Base-by-base conservation (phyloP, 495 filamentous ascomycete species). In the Neurospora sp. region DNA sequence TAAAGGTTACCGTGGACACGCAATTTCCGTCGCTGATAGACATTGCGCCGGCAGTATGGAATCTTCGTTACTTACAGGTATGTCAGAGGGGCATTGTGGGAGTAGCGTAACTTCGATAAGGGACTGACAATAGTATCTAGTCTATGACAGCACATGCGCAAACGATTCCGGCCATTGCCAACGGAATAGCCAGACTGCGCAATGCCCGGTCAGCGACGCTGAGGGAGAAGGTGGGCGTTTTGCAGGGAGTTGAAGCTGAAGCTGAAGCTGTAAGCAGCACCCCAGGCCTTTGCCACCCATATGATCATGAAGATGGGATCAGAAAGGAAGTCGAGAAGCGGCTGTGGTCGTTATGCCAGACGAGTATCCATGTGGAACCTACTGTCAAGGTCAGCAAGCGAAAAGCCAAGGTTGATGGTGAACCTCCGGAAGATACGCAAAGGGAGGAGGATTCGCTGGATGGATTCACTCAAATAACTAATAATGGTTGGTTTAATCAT, bases 41-140 rank as follows among this genome's bases (percentile, higher is more conserved):
- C 7, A 74, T 86, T 54, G 84, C 84, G 8, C 84, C 84, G 27
- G 78, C 81, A 69, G 81, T 85, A 6, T 86, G 83, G 83, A 83
- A 86, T 70, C 77, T 81, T 38, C 79, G 73, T 6, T 85, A 86
- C 73, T 78, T 84, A 4, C 77, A 82, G 78, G 84, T 80, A 72
- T 74, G 74, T 27, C 35, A 35, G 35, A 16, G 14, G n/a, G 70
- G 11, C 8, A 10, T 59, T 8, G 37, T 38, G 0, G 27, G 12
- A 35, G 14, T 35, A 2, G 5, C 14, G 3, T 7, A 8, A 35
- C 5, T 4, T 66, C 14, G 27, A 18, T 35, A 66, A 5, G 8
- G 20, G 69, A 27, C 76, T 75, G 72, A 72, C 73, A 35, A 69
- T 10, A 6, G 16, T 72, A 35, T 35, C 31, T 35, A 74, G 76